Evolutionary conservation across 345 rosid genomes (phyloP).

Genomic region (Theobroma cacao): DNA sequence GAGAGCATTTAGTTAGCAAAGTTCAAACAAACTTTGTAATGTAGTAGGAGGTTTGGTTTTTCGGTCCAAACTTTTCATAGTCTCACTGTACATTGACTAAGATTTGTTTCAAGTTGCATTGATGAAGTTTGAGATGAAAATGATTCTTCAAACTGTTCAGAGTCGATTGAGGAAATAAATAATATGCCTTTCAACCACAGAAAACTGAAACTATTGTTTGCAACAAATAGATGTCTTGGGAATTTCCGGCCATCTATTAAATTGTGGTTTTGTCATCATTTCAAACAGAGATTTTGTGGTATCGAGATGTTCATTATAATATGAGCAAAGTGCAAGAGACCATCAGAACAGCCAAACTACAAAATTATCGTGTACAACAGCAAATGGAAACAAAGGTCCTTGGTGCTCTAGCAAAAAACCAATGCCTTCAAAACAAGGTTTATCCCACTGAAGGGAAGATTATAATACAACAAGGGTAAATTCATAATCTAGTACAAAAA

Average conservation of each 20-base stretch:
- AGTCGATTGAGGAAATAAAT: too few relatives aligned
- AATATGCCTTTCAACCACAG: neutral
- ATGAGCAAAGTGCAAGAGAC: neutral
- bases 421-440: neutral
- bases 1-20: conserved; percentile 82
- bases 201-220: neutral
- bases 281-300: neutral
- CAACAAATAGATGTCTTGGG: too few relatives aligned
- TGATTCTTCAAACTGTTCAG: neutral
- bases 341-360: neutral
- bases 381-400: neutral
- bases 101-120: neutral
- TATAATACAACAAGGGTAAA: neutral
- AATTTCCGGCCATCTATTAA: neutral
- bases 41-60: conserved; percentile 20
- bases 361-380: neutral
- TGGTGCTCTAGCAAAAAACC: neutral
- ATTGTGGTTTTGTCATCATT: too few relatives aligned
- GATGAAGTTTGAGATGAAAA: conserved; percentile 1
- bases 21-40: conserved; percentile 59
- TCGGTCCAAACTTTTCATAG: neutral
- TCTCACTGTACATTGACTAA: neutral
- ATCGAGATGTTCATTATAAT: neutral
- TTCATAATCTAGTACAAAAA: neutral
- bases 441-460: neutral